phyloP scores from a whole-genome alignment of 1,284 basidiomycete genomes.

The Cutaneotrichosporon sp. region DNA sequence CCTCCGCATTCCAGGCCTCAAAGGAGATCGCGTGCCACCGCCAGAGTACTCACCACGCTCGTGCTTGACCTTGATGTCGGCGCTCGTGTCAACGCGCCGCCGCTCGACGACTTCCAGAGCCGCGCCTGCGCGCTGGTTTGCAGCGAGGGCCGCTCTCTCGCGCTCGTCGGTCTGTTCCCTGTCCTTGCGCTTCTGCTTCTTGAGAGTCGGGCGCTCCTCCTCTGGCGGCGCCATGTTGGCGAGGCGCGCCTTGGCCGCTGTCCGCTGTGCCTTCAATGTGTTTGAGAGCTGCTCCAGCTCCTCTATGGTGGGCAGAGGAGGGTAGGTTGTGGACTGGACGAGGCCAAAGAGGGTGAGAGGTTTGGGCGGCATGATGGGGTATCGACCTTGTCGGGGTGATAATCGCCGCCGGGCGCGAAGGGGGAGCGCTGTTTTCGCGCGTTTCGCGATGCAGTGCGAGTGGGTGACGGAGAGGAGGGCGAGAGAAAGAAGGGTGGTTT shows the following conservation, averaged over 20 bases:
- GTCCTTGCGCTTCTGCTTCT: conserved; percentile 66
- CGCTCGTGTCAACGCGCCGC: conserved; percentile 15
- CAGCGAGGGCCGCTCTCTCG: conserved; percentile 57
- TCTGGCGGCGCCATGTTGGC: conserved; percentile 67
- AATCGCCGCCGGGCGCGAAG: neutral
- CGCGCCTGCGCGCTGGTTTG: conserved; percentile 34
- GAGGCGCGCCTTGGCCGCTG: conserved; percentile 62
- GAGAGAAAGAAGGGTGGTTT: neutral
- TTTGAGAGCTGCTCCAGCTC: conserved; percentile 67
- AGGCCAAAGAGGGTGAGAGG: conserved; percentile 33
- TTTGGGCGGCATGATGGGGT: conserved; percentile 28
- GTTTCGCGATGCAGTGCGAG: neutral
- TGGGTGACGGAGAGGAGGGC: neutral
- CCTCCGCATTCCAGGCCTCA: neutral
- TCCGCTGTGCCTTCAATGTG: conserved; percentile 62
- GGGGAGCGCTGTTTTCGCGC: neutral
- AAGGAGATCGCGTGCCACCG: neutral
- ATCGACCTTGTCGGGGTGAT: neutral
- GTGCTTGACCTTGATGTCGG: conserved; percentile 44
- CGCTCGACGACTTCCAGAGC: conserved; percentile 40
- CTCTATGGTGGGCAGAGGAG: conserved; percentile 65
- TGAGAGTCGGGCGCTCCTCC: conserved; percentile 63
- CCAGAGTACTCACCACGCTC: conserved; percentile 32
- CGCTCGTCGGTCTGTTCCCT: conserved; percentile 62
- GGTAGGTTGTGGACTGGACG: conserved; percentile 44